Base-by-base conservation (phyloP, 169 alveolate genomes). In the Neospora caninum region DNA sequence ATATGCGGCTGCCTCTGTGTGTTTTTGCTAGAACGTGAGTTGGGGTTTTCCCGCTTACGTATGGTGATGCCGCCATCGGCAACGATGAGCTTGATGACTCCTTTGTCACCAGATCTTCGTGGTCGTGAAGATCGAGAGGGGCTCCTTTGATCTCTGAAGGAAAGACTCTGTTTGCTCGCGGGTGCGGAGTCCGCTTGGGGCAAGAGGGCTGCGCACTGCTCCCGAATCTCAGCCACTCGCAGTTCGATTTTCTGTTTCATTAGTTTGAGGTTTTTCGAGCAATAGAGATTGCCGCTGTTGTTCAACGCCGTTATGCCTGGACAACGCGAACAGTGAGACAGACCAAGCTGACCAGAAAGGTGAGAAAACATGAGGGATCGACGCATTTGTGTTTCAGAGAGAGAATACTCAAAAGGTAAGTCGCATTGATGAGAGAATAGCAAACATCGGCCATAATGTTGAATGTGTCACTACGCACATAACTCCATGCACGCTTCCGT, bases 41-140 rank as follows among this genome's bases (percentile, higher is more conserved):
- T 49, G 58, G 58, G 13, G 58, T 49, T 7, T 49, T 49, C 58
- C 58, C 58, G 1, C 92, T 43, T 86, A 86, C 92, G 80, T 22
- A 86, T 34, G 80, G 92, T 86, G 70, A 86, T 86, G 78, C 80
- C 92, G 16, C 92, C 92, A 38, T 86, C 92, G 27, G 92, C 92
- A 0, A 86, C 80, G 53, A 86, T 53, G 36, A 86, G 92, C 25
- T 27, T 27, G 49, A 53, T 53, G 38, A 86, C 80, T 10, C 92
- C 92, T 13, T 86, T 2, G 70, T n/a, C 45, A 2, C 36, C 92
- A 2, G n/a, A 34, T 58, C 34, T 53, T n/a, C 45, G 53, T 36
- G 45, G 64, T 13, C 58, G 4, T 13, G 88, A 2, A 20, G 88
- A 80, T 18, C 53, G n/a, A 31, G 88, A n/a, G 88, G 88, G 54